Evolutionary conservation across 2,329 filamentous ascomycete species (phyloP).

Genomic region (Zymoseptoria brevis): DNA sequence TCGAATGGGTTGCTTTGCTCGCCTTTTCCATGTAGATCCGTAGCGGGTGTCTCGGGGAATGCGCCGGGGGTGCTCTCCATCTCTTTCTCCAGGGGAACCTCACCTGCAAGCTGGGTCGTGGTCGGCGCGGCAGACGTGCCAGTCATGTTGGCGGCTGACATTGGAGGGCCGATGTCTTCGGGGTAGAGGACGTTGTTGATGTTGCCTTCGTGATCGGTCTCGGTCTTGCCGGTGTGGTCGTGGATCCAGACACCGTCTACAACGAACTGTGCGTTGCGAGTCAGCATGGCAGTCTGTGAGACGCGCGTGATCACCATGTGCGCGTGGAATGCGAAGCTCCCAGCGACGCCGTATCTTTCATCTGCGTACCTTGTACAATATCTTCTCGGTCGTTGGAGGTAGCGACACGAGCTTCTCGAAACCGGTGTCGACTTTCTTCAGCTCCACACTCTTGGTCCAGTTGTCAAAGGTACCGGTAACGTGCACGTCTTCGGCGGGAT

Average conservation of each 20-base stretch:
- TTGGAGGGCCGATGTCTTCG: conserved; percentile 55
- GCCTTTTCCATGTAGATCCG: conserved; percentile 30
- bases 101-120: conserved; percentile 60
- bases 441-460: conserved; percentile 79
- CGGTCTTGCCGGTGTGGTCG: conserved; percentile 71
- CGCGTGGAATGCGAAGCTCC: conserved; percentile 1
- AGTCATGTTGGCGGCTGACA: conserved; percentile 34
- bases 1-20: conserved; percentile 12
- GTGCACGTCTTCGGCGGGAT: conserved; percentile 76
- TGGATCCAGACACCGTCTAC: conserved; percentile 87
- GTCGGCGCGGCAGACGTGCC: conserved; percentile 65
- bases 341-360: neutral
- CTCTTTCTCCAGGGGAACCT: conserved; percentile 50
- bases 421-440: conserved; percentile 63
- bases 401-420: conserved; percentile 79
- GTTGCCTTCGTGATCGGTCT: conserved; percentile 75
- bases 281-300: neutral
- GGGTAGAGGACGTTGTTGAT: conserved; percentile 85
- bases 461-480: conserved; percentile 94
- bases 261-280: conserved; percentile 60
- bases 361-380: conserved; percentile 80
- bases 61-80: conserved; percentile 49
- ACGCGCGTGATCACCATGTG: conserved; percentile 1
- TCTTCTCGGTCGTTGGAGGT: conserved; percentile 55
- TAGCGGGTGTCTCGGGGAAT: conserved; percentile 64